Conservation (phyloP, 1,139 yeast species). For the Meyerozyma athensensis region DNA sequence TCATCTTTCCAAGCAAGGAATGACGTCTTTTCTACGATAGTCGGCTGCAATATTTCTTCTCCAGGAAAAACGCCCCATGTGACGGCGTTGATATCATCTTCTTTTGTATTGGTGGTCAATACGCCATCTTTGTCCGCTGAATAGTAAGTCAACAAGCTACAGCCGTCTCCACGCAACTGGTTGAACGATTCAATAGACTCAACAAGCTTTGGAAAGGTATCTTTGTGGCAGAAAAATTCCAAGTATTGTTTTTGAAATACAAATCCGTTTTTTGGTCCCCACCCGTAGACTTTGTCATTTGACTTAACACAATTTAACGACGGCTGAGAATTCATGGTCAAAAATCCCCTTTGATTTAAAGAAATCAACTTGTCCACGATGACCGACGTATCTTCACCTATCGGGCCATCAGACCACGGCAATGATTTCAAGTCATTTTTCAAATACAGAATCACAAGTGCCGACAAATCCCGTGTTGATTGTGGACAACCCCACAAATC, state of each 20-base stretch:
- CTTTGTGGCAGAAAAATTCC: constrained; percentile 73
- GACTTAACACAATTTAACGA: constrained; percentile 78
- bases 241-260: constrained; percentile 91
- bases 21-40: constrained; percentile 85
- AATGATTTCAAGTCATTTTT: constrained; percentile 66
- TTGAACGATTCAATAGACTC: constrained; percentile 35
- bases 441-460: constrained; percentile 60
- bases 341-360: constrained; percentile 61
- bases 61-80: constrained; percentile 98
- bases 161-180: constrained; percentile 32
- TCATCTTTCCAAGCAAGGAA: constrained; percentile 97
- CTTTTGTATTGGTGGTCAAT: constrained; percentile 60
- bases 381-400: constrained; percentile 68
- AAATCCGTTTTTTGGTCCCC: constrained; percentile 94
- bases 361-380: constrained; percentile 57
- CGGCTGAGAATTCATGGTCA: constrained; percentile 95
- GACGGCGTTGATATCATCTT: constrained; percentile 84
- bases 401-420: constrained; percentile 95
- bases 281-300: constrained; percentile 69
- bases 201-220: constrained; percentile 37
- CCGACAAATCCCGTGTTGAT: constrained; percentile 51
- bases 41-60: constrained; percentile 84
- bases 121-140: constrained; percentile 66
- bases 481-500: constrained; percentile 88
- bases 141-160: constrained; percentile 63